These are phyloP conservation scores for Macrolepiota fuliginosa DNA, from an alignment of 768 basidiomycete genomes.

Conservation along the genomic window DNA sequence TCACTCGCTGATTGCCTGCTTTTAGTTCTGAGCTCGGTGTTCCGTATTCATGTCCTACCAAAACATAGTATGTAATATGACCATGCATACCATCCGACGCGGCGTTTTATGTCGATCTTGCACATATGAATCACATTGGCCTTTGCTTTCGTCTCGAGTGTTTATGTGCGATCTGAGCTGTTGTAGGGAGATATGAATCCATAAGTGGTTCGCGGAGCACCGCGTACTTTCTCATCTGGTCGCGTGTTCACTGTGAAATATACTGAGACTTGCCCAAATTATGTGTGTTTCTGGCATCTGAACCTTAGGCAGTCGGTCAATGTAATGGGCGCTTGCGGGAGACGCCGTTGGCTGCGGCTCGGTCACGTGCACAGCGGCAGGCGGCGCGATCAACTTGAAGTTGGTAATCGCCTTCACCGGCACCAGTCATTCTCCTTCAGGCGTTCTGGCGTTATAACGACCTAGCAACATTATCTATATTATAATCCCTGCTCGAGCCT, in stretches of 20 bases:
- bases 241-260: not conserved
- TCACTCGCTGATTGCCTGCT: not conserved
- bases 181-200: not conserved
- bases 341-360: too few relatives aligned
- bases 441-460: not conserved
- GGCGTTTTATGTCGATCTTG: not conserved
- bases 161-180: not conserved
- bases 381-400: too few relatives aligned
- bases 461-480: not conserved
- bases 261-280: not conserved
- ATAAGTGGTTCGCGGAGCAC: not conserved
- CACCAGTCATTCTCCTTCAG: too few relatives aligned
- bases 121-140: slow-evolving; percentile 1
- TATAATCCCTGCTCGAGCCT: too few relatives aligned
- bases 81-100: slow-evolving; percentile 5
- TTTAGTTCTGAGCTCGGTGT: slow-evolving; percentile 9
- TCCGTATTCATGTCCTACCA: slow-evolving; percentile 5
- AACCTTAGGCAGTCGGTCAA: too few relatives aligned
- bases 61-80: slow-evolving; percentile 15
- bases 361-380: too few relatives aligned
- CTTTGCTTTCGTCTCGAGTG: not conserved
- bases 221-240: not conserved
- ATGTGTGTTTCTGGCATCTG: too few relatives aligned
- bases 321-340: too few relatives aligned
- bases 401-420: too few relatives aligned